Base-by-base conservation (phyloP, 1,139 yeast species). In the Casaregolazyma lundiana region DNA sequence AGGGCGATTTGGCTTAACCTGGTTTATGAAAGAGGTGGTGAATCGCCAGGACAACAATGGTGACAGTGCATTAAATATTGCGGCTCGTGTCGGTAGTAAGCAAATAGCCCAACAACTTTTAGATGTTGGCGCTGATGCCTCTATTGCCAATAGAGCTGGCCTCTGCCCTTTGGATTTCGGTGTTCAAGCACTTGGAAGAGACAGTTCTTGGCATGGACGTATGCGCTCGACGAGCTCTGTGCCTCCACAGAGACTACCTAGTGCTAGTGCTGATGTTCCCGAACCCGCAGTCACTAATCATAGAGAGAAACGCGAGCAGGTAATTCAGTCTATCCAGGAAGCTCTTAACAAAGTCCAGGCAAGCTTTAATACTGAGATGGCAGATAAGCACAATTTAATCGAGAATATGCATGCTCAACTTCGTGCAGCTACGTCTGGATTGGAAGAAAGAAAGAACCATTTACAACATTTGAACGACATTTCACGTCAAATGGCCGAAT, bases 121-220 rank as follows among this genome's bases (percentile, higher is more conserved):
- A 19, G 95, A 84, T 54, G 81, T 92, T 41, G 92, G 94, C 26
- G 97, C 97, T 1, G 94, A 89, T 60, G 78, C 87, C 2, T 73
- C 74, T 35, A 71, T 87, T 39, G 77, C 89, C 3, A 94, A 92
- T 62, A 83, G 86, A 45, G 84, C 90, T 6, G 96, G 96, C 0
- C 74, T 89, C 29, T 78, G 86, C 51, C 95, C 98, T 2, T 69
- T 75, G 13, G 97, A 92, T 67, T 92, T 86, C 64, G 96, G 95
- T 44, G 72, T 81, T 39, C 58, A 49, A 29, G 36, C 45, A 19
- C 40, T 42, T 4, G 36, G 39, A 2, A 35, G 45, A 24, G 45
- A 42, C 8, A 43, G 16, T 35, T 34, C 46, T 11, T 30, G 20
- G 38, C 22, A 6, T 7, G 20, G 29, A 4, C 29, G 43, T 13